Evolutionary conservation across 2,329 filamentous ascomycete species (phyloP).

Genomic region (Beauveria medogensis): DNA sequence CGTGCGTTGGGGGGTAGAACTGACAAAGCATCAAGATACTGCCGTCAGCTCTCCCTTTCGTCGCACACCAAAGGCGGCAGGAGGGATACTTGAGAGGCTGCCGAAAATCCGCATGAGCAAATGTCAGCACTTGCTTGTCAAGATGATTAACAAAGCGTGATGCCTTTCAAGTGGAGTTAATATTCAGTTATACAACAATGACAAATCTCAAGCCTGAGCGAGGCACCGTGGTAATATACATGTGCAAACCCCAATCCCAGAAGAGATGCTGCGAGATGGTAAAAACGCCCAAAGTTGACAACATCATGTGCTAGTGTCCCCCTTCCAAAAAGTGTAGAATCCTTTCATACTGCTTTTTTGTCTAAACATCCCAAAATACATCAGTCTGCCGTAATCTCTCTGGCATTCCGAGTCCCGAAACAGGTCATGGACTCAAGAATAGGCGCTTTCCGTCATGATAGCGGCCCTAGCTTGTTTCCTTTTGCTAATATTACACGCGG

Average conservation of each 20-base stretch:
- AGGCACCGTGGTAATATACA: slow-evolving; percentile 10
- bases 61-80: not conserved
- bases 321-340: not conserved
- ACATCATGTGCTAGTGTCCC: not conserved
- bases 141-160: not conserved
- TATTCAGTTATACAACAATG: slow-evolving; percentile 8
- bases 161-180: slow-evolving; percentile 10
- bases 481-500: slow-evolving; percentile 6
- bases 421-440: not conserved
- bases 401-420: not conserved
- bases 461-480: not conserved
- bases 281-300: slow-evolving; percentile 9
- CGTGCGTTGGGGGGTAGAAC: not conserved
- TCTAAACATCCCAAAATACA: slow-evolving; percentile 3
- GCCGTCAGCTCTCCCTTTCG: too few species aligned
- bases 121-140: not conserved
- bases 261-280: slow-evolving; percentile 5
- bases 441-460: not conserved
- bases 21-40: not conserved
- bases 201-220: slow-evolving; percentile 8
- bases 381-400: not conserved
- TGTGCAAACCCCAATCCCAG: slow-evolving; percentile 4
- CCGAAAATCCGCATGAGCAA: not conserved
- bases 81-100: not conserved
- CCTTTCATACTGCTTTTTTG: not conserved